phyloP scores from a whole-genome alignment of 371 early-diverging fungal genomes.

The Gilbertella persicaria region DNA sequence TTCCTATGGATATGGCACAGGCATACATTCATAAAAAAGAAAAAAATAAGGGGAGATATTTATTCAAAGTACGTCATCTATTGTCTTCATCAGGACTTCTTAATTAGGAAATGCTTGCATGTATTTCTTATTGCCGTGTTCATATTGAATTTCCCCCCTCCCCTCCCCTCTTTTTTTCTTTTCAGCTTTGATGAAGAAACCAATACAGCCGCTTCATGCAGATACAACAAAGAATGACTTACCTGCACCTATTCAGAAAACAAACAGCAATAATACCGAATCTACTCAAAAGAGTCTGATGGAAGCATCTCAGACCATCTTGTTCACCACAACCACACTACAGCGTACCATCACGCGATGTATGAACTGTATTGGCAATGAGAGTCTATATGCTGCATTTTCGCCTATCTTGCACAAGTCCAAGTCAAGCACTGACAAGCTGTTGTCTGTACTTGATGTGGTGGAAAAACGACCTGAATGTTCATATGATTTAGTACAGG shows the following conservation, averaged over 20 bases:
- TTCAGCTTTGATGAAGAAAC: no score
- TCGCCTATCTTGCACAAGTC: conserved; percentile 23
- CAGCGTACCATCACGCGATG: conserved; percentile 31
- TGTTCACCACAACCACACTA: conserved; percentile 32
- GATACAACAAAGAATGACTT: neutral
- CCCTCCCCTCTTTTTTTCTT: no score
- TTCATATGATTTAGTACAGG: conserved; percentile 9
- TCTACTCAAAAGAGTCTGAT: conserved; percentile 2
- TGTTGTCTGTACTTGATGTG: conserved; percentile 14
- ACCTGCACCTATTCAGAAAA: neutral
- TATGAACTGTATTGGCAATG: conserved; percentile 24
- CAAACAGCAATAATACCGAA: neutral
- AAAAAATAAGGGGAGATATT: no score
- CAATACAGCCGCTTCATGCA: no score
- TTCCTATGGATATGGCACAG: no score
- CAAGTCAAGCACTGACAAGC: conserved; percentile 22
- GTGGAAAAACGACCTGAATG: conserved; percentile 15
- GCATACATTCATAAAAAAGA: no score
- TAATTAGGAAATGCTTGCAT: no score
- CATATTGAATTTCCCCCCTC: no score
- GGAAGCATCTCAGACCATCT: conserved; percentile 34
- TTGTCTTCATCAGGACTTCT: no score
- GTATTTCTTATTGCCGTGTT: no score
- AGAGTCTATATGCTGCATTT: conserved; percentile 24
- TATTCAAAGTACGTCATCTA: no score